phyloP scores from a whole-genome alignment of 1,284 basidiomycete genomes.

The Sparassis latifolia region DNA sequence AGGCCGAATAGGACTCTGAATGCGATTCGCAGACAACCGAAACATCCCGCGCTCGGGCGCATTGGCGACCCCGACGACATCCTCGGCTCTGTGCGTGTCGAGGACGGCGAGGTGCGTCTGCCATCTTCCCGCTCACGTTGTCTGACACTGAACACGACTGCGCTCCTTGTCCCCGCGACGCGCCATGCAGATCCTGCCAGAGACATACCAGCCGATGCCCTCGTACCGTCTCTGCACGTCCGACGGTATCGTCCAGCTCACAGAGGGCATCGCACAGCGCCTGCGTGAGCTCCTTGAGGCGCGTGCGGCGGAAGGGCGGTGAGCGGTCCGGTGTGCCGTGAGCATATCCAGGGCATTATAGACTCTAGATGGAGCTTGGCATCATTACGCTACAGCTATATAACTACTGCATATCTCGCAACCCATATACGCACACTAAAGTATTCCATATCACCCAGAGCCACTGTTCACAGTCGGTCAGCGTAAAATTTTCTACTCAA shows the following conservation, averaged over 20 bases:
- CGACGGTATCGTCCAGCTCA: conserved; percentile 60
- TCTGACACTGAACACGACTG: not conserved
- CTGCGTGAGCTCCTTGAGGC: conserved; percentile 33
- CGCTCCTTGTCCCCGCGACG: not conserved
- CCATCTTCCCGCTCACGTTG: not conserved
- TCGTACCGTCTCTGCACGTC: conserved; percentile 69
- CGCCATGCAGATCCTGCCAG: conserved; percentile 45
- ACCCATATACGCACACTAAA: too few species aligned
- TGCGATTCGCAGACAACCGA: conserved; percentile 45
- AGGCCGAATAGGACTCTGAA: not conserved
- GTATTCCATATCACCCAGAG: too few species aligned
- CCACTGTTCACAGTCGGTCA: too few species aligned
- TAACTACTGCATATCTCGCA: too few species aligned
- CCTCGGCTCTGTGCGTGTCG: conserved; percentile 64
- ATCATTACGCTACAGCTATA: too few species aligned
- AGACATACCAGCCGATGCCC: conserved; percentile 77
- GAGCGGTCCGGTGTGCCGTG: not conserved
- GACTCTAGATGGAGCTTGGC: too few species aligned
- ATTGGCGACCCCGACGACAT: conserved; percentile 80
- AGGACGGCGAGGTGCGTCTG: conserved; percentile 53
- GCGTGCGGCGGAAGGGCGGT: conserved; percentile 13
- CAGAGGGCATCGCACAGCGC: conserved; percentile 48
- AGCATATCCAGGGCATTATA: not conserved
- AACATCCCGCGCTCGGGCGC: conserved; percentile 66
- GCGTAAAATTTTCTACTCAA: too few species aligned